Conservation (phyloP, 108 stramenopile genomes). For the Nitzschia palea region DNA sequence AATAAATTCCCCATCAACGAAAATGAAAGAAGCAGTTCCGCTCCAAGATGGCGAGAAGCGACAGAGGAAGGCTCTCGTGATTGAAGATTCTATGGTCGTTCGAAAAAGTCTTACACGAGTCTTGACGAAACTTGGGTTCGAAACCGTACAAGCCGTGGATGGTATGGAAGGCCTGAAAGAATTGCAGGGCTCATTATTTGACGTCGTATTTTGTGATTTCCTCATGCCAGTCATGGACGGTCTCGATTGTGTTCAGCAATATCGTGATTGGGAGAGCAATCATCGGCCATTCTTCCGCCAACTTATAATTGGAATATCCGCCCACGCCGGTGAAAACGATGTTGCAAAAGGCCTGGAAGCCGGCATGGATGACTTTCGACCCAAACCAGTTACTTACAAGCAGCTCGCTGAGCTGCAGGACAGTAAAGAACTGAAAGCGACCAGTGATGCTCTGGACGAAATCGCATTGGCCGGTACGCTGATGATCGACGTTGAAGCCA, state of each 20-base stretch:
- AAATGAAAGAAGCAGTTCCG: constrained; percentile 7
- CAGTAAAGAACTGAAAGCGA: constrained; percentile 17
- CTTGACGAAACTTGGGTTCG: constrained; percentile 56
- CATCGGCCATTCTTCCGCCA: constrained; percentile 49
- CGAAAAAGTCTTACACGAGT: constrained; percentile 59
- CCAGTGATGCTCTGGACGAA: constrained; percentile 24
- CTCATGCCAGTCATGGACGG: constrained; percentile 89
- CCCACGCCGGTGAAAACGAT: constrained; percentile 61
- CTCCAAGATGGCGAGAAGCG: constrained; percentile 1
- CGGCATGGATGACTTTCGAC: constrained; percentile 68
- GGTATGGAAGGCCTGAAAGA: constrained; percentile 68
- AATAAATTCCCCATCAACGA: neutral
- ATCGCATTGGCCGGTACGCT: constrained; percentile 11
- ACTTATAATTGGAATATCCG: constrained; percentile 66
- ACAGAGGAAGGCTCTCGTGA: constrained; percentile 41
- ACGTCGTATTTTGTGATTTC: constrained; percentile 74
- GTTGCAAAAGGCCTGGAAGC: constrained; percentile 53
- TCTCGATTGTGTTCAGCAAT: constrained; percentile 71
- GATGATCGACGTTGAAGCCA: constrained; percentile 12
- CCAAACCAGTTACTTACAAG: constrained; percentile 64
- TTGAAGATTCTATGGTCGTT: constrained; percentile 72
- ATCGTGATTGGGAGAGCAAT: constrained; percentile 57
- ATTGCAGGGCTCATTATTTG: constrained; percentile 49
- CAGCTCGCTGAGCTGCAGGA: constrained; percentile 48
- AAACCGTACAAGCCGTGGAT: constrained; percentile 63